Evolutionary conservation across 169 alveolate species (phyloP).

Genomic region (Cryptosporidium tyzzeri): DNA sequence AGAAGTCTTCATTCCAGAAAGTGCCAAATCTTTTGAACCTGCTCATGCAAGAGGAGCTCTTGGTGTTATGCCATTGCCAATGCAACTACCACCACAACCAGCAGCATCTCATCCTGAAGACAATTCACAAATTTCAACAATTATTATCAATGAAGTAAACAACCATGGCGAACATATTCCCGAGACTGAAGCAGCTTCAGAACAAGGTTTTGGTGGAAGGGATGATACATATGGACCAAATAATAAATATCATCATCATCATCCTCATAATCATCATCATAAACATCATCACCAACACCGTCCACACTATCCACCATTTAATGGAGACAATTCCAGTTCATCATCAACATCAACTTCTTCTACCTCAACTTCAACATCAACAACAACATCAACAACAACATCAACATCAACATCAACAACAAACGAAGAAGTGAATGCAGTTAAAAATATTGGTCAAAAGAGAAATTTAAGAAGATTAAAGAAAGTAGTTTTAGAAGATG

Average conservation of each 20-base stretch:
- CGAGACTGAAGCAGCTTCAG: not conserved
- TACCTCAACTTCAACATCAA: not conserved
- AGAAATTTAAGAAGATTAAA: constrained; percentile 24
- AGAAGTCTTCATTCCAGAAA: not conserved
- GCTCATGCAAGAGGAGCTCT: not conserved
- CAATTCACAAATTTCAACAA: not conserved
- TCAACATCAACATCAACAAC: not conserved
- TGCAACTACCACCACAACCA: not conserved
- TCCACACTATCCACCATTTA: constrained; percentile 2
- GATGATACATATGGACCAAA: not conserved
- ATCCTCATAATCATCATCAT: not conserved
- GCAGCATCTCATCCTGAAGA: not conserved
- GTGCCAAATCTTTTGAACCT: not conserved
- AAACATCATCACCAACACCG: constrained; percentile 16
- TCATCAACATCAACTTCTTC: not conserved
- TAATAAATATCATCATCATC: not conserved
- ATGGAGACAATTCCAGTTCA: not conserved
- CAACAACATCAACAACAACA: not conserved
- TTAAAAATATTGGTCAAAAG: not conserved
- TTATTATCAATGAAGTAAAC: not conserved
- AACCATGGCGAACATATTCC: not conserved
- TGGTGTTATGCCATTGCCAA: not conserved
- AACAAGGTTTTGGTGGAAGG: not conserved
- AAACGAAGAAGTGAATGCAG: not conserved
- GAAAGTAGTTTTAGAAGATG: not conserved